These are phyloP conservation scores for Phanerochaete carnosa DNA, from an alignment of 768 basidiomycete species.

Conservation along the genomic window DNA sequence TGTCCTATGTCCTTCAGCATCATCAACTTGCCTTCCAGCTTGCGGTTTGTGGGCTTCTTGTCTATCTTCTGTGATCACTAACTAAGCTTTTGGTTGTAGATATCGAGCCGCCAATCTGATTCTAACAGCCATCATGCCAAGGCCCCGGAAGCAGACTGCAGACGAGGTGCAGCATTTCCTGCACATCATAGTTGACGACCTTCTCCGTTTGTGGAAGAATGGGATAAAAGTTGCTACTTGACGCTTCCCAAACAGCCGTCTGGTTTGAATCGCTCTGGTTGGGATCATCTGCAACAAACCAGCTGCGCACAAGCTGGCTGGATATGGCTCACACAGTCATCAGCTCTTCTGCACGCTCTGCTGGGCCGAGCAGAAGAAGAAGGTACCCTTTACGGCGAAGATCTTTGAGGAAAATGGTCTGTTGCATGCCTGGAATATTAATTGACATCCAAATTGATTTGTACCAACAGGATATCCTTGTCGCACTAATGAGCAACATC, in stretches of 20 bases:
- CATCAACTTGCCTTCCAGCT: background rate
- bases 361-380: conserved; percentile 9
- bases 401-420: conserved; percentile 3
- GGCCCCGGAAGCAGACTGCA: conserved; percentile 13
- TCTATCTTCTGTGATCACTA: conserved; percentile 3
- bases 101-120: conserved; percentile 12
- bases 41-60: background rate
- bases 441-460: background rate
- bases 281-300: conserved; percentile 33
- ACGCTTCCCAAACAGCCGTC: background rate
- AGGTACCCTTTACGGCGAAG: conserved; percentile 5
- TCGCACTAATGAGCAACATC: conserved; percentile 7
- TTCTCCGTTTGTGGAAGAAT: conserved; percentile 13
- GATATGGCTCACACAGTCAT: conserved; percentile 18
- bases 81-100: background rate
- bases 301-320: conserved; percentile 17
- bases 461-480: conserved; percentile 9
- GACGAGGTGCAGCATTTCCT: conserved; percentile 16
- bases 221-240: conserved; percentile 13
- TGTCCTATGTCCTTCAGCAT: too few species aligned
- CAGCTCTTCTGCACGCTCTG: conserved; percentile 13
- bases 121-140: conserved; percentile 10
- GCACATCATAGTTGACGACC: conserved; percentile 13
- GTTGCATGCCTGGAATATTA: background rate
- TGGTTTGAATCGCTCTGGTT: conserved; percentile 13